Conservation (phyloP, 2,329 filamentous ascomycete species). For the Clarireedia homoeocarpa region DNA sequence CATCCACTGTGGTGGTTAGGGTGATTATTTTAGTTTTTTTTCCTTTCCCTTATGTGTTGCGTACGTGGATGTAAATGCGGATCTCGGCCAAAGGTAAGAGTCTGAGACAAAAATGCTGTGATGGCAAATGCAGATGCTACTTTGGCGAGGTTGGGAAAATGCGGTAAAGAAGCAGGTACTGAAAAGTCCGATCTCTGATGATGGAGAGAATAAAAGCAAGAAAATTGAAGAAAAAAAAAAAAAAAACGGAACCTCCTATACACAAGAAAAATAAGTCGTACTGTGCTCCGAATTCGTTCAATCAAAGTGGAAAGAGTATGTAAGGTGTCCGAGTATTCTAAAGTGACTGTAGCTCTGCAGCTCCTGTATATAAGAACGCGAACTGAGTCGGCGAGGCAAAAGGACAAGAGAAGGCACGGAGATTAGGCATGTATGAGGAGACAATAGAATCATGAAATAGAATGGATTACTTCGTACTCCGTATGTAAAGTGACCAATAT, state of each 20-base stretch:
- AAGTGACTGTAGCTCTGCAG: too few relatives aligned
- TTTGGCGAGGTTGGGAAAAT: neutral
- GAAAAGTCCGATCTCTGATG: neutral
- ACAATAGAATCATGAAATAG: neutral
- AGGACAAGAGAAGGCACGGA: neutral
- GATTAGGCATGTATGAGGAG: neutral
- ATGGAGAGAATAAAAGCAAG: neutral
- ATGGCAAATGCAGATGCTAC: neutral
- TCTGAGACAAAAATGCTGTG: neutral
- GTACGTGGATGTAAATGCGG: neutral
- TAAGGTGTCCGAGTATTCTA: neutral
- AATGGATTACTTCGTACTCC: neutral
- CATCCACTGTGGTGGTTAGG: neutral
- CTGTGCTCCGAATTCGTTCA: neutral
- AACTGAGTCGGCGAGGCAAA: neutral
- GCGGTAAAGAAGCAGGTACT: constrained; percentile 4
- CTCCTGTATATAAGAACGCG: neutral
- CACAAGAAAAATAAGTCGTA: neutral
- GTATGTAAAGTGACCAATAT: neutral
- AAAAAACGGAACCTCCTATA: neutral
- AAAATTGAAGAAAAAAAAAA: neutral
- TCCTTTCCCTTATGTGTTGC: neutral
- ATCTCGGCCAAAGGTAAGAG: neutral
- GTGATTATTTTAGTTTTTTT: neutral
- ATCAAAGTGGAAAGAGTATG: neutral